Evolutionary conservation across 345 rosid genomes (phyloP).

Genomic region (Isatis tinctoria): DNA sequence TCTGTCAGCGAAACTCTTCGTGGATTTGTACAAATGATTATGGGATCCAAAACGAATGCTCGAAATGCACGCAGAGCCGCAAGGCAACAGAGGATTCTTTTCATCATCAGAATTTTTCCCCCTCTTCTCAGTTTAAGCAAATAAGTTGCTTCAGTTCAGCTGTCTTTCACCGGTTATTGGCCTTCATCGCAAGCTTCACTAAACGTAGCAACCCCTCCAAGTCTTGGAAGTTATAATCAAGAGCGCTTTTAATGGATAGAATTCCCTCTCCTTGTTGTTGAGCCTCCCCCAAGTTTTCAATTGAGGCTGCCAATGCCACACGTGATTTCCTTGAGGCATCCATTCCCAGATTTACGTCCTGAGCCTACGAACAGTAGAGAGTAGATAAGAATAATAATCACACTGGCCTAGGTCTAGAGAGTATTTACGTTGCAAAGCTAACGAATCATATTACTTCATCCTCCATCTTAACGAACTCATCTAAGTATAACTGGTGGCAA

Average conservation of each 20-base stretch:
- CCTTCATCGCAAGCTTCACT: constrained; percentile 82
- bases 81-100: constrained; percentile 4
- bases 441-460: background rate
- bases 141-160: constrained; percentile 1
- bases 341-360: constrained; percentile 78
- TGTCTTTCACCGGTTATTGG: constrained; percentile 49
- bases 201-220: constrained; percentile 71
- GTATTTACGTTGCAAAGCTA: background rate
- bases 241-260: constrained; percentile 66
- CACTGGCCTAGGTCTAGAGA: constrained; percentile 1
- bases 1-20: constrained; percentile 7
- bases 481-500: constrained; percentile 1
- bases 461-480: constrained; percentile 1
- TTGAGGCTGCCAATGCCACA: constrained; percentile 61
- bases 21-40: constrained; percentile 21
- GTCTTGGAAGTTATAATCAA: constrained; percentile 94
- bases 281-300: constrained; percentile 45
- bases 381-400: constrained; percentile 10
- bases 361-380: constrained; percentile 52
- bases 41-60: constrained; percentile 16
- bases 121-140: constrained; percentile 21
- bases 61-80: constrained; percentile 9
- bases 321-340: constrained; percentile 93
- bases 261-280: constrained; percentile 53
- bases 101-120: constrained; percentile 10